Evolutionary conservation across 345 rosid species (phyloP).

Genomic region (Brassica nigra): DNA sequence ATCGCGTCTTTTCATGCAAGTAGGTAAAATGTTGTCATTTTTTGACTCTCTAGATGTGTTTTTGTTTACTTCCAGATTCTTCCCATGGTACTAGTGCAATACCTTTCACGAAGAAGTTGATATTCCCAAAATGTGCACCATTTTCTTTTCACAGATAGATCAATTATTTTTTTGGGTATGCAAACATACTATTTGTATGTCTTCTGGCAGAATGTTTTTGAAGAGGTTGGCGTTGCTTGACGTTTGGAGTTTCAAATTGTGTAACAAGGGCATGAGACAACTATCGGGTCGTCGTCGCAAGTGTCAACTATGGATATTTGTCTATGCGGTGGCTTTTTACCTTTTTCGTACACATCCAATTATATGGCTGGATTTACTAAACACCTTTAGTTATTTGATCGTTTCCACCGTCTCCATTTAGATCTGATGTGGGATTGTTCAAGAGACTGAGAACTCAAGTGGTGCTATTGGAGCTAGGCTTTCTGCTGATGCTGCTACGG

Average conservation of each 20-base stretch:
- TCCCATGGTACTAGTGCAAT: no score
- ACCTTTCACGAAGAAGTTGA: no score
- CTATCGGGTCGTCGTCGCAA: no score
- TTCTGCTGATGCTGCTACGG: neutral
- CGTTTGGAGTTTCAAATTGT: no score
- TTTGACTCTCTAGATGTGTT: neutral
- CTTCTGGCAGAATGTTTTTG: no score
- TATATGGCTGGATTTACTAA: neutral
- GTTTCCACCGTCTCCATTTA: neutral
- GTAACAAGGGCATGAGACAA: neutral
- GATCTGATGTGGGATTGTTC: neutral
- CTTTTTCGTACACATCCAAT: neutral
- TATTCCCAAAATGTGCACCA: no score
- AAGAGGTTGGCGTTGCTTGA: no score
- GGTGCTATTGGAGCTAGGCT: neutral
- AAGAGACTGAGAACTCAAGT: neutral
- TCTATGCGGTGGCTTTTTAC: neutral
- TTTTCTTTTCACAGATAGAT: no score
- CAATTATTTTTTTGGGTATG: no score
- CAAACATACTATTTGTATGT: no score
- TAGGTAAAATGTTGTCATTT: neutral
- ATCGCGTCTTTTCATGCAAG: constrained; percentile 47
- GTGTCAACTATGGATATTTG: neutral
- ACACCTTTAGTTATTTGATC: neutral
- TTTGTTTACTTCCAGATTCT: no score